Base-by-base conservation (phyloP, 2,329 filamentous ascomycete genomes). In the Neofusicoccum kwambonambiense region DNA sequence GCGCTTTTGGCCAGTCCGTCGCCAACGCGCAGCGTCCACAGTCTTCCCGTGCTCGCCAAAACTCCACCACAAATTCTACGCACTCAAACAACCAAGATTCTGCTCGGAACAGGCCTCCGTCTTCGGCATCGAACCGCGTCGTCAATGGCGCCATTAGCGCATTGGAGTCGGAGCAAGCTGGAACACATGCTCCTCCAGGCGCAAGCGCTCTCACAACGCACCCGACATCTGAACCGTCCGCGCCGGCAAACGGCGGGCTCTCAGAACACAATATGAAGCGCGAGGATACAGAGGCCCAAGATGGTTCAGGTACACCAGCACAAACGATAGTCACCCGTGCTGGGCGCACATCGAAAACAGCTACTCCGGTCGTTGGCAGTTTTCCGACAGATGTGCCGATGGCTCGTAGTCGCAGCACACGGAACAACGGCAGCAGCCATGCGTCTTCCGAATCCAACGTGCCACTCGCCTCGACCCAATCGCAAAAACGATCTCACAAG, bases 21-120 rank as follows among this genome's bases (percentile, higher is more conserved):
- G 80, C 78, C 69, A 77, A 75, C 62, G 69, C 81, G 75, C 69
- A 86, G 65, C 86, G 89, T 49, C 89, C 91, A 12, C 83, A 86
- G 58, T 88, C 89, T 4, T 87, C 90, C 5, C 87, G 92, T 69
- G 87, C 87, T 42, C 88, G 92, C 72, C 91, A 93, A 73, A 93
- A 90, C 72, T 91, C 90, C 15, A 76, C 69, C 3, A 70, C 76
- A 5, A 77, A 73, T 44, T 77, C 76, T 15, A 68, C 73, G 12
- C 67, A 70, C 15, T 84, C 86, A 63, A 87, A 76, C 42, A 81
- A 80, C 50, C 81, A 91, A 66, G 83, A 81, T 13, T 57, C 68
- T 45, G 56, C 70, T 17, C 62, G 66, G 35, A 71, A 65, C 17
- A 72, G 71, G 19, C 76, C 76, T 15, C 75, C 75, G 3, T 76